Conservation (phyloP, 2,329 filamentous ascomycete genomes). For the Pseudogymnoascus sp. region DNA sequence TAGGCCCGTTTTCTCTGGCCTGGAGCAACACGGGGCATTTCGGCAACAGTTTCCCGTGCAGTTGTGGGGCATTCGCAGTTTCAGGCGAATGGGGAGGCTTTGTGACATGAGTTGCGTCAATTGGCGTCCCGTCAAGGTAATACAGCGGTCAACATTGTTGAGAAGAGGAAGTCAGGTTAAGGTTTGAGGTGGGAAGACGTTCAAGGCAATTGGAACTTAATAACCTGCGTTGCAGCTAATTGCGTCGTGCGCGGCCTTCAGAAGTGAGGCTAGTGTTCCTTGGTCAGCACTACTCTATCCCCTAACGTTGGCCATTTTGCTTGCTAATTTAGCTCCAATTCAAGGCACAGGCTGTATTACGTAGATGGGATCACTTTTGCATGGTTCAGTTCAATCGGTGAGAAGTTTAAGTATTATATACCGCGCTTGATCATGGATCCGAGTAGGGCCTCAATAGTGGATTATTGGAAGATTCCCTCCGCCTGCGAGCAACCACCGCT, state of each 20-base stretch:
- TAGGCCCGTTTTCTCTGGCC: constrained; percentile 7
- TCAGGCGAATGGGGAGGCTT: background rate
- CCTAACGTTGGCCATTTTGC: background rate
- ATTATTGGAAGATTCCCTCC: background rate
- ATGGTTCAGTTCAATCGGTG: background rate
- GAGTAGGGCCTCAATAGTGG: background rate
- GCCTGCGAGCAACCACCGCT: background rate
- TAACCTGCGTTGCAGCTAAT: background rate
- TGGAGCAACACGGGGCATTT: background rate
- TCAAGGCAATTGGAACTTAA: background rate
- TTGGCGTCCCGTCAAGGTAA: background rate
- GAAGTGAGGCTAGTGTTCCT: background rate
- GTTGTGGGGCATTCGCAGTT: background rate
- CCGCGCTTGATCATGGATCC: background rate
- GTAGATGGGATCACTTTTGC: background rate
- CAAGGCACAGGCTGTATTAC: background rate
- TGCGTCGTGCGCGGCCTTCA: background rate
- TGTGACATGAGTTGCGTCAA: background rate
- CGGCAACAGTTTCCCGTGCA: background rate
- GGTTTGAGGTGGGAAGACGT: background rate
- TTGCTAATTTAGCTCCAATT: too few relatives aligned
- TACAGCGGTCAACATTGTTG: background rate
- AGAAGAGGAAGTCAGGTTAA: background rate
- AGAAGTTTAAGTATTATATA: constrained; percentile 5
- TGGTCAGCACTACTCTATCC: background rate